A percentile compares a stretch with the other conserved stretches of the same genome.
phyloP scores from a whole-genome alignment of 192 early-diverging fungal species.

The Dissophora globulifera region DNA sequence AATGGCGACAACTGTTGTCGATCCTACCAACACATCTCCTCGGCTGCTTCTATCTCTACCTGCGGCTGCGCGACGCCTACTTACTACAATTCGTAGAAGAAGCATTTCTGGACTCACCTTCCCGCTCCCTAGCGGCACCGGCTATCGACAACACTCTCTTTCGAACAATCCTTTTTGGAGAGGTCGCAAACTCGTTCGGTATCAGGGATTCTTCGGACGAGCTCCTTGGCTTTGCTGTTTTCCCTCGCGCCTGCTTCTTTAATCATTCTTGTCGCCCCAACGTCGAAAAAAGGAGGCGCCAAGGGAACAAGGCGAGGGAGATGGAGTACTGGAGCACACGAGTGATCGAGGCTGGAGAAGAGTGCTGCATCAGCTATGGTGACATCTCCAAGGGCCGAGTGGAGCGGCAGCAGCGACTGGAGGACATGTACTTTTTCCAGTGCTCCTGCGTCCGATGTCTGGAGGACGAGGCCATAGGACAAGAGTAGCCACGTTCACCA shows the following conservation, averaged over 20 bases:
- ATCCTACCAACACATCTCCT: conserved; percentile 29
- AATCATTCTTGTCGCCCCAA: conserved; percentile 76
- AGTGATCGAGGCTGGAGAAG: conserved; percentile 60
- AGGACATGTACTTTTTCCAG: conserved; percentile 69
- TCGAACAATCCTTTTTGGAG: conserved; percentile 66
- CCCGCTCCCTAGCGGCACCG: not conserved
- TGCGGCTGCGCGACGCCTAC: conserved; percentile 32
- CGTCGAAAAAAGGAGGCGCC: conserved; percentile 58
- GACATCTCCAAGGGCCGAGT: conserved; percentile 53
- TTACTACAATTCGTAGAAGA: conserved; percentile 24
- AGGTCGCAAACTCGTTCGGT: conserved; percentile 77
- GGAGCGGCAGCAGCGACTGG: conserved; percentile 57
- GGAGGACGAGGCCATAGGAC: conserved; percentile 61
- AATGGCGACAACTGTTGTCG: conserved; percentile 24
- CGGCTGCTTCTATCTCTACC: conserved; percentile 38
- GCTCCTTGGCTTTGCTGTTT: conserved; percentile 67
- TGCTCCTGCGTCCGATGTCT: conserved; percentile 68
- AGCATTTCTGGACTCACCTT: not conserved
- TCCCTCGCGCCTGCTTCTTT: conserved; percentile 72
- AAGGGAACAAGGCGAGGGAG: not conserved
- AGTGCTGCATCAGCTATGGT: conserved; percentile 74
- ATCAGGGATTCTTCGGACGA: conserved; percentile 68
- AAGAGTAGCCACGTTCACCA: no score
- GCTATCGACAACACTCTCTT: conserved; percentile 56
- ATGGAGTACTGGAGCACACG: conserved; percentile 62